Evolutionary conservation across 2,329 filamentous ascomycete species (phyloP).

Genomic region (Tolypocladium tundrense): DNA sequence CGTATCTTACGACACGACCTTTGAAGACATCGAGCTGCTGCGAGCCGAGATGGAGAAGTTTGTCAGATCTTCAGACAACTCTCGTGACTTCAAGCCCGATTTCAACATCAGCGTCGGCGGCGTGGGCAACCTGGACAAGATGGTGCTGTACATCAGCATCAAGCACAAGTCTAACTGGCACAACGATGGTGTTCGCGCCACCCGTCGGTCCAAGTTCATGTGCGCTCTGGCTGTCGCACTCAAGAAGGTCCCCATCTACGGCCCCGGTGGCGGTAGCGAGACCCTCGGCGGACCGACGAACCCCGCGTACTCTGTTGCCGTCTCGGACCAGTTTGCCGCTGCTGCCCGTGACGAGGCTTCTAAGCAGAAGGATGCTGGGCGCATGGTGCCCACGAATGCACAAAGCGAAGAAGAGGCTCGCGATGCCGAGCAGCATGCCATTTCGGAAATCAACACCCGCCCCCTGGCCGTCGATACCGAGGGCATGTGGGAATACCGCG

Average conservation of each 20-base stretch:
- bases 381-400: constrained; percentile 46
- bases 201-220: constrained; percentile 91
- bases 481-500: constrained; percentile 11
- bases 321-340: constrained; percentile 58
- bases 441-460: constrained; percentile 32
- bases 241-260: constrained; percentile 77
- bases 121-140: constrained; percentile 78
- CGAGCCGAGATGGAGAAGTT: constrained; percentile 79
- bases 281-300: constrained; percentile 57
- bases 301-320: constrained; percentile 70
- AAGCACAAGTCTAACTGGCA: constrained; percentile 91
- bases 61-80: constrained; percentile 73
- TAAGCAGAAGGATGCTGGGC: constrained; percentile 51
- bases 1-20: constrained; percentile 75
- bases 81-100: constrained; percentile 81
- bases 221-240: constrained; percentile 80
- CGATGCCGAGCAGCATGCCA: constrained; percentile 32
- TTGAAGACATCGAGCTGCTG: constrained; percentile 81
- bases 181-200: constrained; percentile 71
- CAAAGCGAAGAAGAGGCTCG: constrained; percentile 15
- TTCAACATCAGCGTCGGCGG: constrained; percentile 68
- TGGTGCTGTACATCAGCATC: constrained; percentile 73
- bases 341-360: constrained; percentile 50
- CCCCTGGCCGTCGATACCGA: constrained; percentile 15
- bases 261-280: constrained; percentile 62